Percentiles rank a stretch among this genome's conserved stretches.
Evolutionary conservation across 495 filamentous ascomycete genomes (phyloP).

Genomic region (Amniculicola lignicola): DNA sequence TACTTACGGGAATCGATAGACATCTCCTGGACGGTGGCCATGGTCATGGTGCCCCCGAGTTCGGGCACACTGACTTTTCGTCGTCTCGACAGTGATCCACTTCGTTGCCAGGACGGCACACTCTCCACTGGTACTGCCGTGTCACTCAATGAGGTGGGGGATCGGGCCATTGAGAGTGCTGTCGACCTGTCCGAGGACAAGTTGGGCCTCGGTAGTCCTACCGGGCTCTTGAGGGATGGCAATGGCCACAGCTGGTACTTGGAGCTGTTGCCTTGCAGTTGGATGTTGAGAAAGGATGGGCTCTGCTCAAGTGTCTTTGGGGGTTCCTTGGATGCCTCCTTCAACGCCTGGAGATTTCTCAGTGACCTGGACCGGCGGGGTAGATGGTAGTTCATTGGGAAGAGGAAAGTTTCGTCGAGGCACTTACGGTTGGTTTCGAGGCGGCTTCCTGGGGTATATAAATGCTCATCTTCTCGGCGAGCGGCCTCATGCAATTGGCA

Average conservation of each 20-base stretch:
- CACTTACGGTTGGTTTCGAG: constrained; percentile 28
- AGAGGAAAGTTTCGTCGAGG: not conserved
- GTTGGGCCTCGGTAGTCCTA: constrained; percentile 10
- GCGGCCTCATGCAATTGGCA: constrained; percentile 37
- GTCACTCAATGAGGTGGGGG: constrained; percentile 37
- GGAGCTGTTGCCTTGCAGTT: constrained; percentile 17
- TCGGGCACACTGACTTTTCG: constrained; percentile 64
- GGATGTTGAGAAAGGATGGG: constrained; percentile 24
- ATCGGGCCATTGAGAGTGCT: constrained; percentile 37
- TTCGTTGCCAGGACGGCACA: constrained; percentile 29
- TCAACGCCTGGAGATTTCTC: constrained; percentile 26
- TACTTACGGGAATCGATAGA: constrained; percentile 73
- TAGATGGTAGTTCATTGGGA: constrained; percentile 27
- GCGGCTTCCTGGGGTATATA: constrained; percentile 35
- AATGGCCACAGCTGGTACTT: constrained; percentile 35
- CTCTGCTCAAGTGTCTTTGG: constrained; percentile 12
- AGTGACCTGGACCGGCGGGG: constrained; percentile 32
- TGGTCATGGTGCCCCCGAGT: constrained; percentile 64
- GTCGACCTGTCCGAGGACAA: constrained; percentile 32
- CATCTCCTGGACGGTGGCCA: constrained; percentile 65
- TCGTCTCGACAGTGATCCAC: constrained; percentile 45
- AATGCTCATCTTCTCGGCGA: constrained; percentile 28
- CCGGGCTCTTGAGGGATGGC: constrained; percentile 21
- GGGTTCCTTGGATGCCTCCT: constrained; percentile 21
- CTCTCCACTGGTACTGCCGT: constrained; percentile 28